Evolutionary conservation across 805 yeast genomes (phyloP), one percentile per base, ranked within the genome.

Genomic region (Saccharomycopsis selenospora): DNA sequence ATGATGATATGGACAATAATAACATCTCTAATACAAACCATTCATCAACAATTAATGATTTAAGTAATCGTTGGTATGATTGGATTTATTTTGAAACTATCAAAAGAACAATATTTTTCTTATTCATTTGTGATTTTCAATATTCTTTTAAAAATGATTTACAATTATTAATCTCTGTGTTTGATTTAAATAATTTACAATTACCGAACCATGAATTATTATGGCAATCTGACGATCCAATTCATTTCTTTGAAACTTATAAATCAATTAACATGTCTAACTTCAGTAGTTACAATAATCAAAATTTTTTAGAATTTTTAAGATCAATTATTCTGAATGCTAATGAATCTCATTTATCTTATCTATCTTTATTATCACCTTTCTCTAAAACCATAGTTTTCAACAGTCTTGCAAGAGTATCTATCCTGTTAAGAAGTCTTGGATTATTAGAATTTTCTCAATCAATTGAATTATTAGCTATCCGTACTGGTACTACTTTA

Each of bases 31-130:
- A 8, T 8, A 27, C 30, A 13, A 27, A 13, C 13, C 30, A 8
- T 27, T 14, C 13, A 18, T 18, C 42, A n/a, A 24, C 40, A 3
- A 14, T 25, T 5, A 23, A 42, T 20, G 53, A 50, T 25, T 17
- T 50, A 5, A 25, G 24, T 22, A 27, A 29, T 13, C 33, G 52
- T 41, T 76, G 80, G 80, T 50, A 57, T 6, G 64, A 67, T 18
- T 76, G 80, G 80, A 62, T 69, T 2, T 49, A 61, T 22, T 69
- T 67, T 53, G 80, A 76, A 53, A 60, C 70, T 27, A 56, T 66
- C 48, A 76, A 74, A 54, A 57, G 77, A 47, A 54, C 67, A 3
- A 68, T 70, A 0, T 71, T 64, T 44, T 68, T 72, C 49, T 69
- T 66, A n/a, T 69, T 67, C 48, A 56, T 70, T 1, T 56, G 66